Percentiles rank a stretch among this genome's conserved stretches.
These are phyloP conservation scores for Diaporthe destruens DNA, from an alignment of 2,329 filamentous ascomycete species.

Conservation along the genomic window DNA sequence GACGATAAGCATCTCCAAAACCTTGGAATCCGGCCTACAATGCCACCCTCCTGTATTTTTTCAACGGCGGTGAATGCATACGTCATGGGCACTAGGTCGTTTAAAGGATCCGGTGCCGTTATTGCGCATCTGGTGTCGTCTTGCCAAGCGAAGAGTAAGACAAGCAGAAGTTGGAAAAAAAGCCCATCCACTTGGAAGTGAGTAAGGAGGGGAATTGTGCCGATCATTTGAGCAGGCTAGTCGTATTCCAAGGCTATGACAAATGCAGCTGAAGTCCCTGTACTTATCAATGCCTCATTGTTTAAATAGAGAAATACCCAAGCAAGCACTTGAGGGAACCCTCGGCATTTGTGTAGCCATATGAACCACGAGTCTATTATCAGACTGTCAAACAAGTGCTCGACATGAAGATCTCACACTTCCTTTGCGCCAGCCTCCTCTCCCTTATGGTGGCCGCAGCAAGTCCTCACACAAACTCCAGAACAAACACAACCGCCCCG, in stretches of 20 bases:
- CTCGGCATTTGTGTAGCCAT: not conserved
- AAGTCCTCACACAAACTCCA: not conserved
- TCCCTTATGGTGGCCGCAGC: not conserved
- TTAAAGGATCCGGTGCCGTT: not conserved
- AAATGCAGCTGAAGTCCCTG: not conserved
- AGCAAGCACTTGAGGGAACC: fast-evolving
- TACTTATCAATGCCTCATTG: not conserved
- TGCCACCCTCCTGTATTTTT: not conserved
- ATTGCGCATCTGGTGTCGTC: not conserved
- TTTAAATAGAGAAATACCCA: not conserved
- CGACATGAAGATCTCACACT: not conserved
- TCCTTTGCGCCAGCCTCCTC: not conserved
- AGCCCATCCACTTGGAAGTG: not conserved
- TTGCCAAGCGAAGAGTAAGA: not conserved
- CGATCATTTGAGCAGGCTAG: not conserved
- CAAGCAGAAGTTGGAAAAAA: not conserved
- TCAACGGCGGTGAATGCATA: not conserved
- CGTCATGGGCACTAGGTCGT: not conserved
- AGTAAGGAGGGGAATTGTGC: not conserved
- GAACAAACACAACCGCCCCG: not conserved
- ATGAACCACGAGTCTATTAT: not conserved
- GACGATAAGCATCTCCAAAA: not conserved
- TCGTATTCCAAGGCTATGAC: not conserved
- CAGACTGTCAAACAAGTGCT: too few relatives aligned
- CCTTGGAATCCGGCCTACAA: not conserved